Conservation (phyloP, 2,329 filamentous ascomycete genomes). For the Mollisiaceae sp. region DNA sequence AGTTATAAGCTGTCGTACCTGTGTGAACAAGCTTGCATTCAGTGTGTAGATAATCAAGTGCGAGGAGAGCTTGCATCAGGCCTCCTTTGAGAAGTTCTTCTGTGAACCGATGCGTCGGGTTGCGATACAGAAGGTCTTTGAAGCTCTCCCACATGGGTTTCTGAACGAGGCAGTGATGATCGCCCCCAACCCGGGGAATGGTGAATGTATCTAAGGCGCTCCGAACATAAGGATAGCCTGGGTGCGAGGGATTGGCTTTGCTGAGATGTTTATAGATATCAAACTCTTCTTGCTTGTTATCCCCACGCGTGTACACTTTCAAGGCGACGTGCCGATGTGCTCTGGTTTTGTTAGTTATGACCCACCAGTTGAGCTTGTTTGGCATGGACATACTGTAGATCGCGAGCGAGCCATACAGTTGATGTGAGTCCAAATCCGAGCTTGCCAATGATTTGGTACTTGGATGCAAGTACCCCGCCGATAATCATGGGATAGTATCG, state of each 20-base stretch:
- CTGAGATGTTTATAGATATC: conserved; percentile 36
- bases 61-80: conserved; percentile 92
- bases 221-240: conserved; percentile 31
- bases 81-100: conserved; percentile 83
- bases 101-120: conserved; percentile 25
- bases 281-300: conserved; percentile 35
- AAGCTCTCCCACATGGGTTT: conserved; percentile 34
- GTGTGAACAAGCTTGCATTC: conserved; percentile 99
- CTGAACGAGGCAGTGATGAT: conserved; percentile 35
- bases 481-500: conserved; percentile 29
- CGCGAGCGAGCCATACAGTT: conserved; percentile 33
- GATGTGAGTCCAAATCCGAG: conserved; percentile 32
- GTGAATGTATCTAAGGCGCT: conserved; percentile 34
- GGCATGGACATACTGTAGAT: conserved; percentile 26
- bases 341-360: conserved; percentile 25
- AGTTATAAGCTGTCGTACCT: conserved; percentile 51
- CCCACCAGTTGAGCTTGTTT: too few relatives aligned
- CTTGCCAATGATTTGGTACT: conserved; percentile 33
- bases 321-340: conserved; percentile 36
- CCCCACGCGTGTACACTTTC: conserved; percentile 33
- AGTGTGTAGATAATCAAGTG: conserved; percentile 91
- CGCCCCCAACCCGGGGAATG: conserved; percentile 31
- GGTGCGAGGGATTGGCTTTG: conserved; percentile 30
- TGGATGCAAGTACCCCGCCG: conserved; percentile 26
- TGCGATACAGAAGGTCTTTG: conserved; percentile 28